Evolutionary conservation across 805 yeast species (phyloP), one percentile per base, ranked within the genome.

Genomic region (Yamadazyma insecticola): DNA sequence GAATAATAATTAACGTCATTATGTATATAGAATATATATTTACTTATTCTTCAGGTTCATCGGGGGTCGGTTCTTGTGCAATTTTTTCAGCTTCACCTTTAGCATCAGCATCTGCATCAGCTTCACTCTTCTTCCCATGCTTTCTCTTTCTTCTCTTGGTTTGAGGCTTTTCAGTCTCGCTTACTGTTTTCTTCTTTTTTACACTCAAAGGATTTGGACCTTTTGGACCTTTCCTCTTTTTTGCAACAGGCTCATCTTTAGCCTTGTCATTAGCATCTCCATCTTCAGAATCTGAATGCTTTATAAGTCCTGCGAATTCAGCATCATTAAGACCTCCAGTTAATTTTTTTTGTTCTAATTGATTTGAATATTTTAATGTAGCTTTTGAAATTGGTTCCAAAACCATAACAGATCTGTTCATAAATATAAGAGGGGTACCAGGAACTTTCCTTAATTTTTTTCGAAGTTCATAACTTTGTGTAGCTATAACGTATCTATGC

Each of bases 131-230:
- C 22, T 34, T 37, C 24, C 30, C 36, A 21, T 53, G 57, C 29
- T 42, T 28, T 19, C 36, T 33, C 26, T 33, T 50, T 40, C 55
- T 49, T 43, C 54, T 48, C 28, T 29, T 30, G 4, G 30, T 22
- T 26, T 28, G 13, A 11, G 20, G 16, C 14, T 24, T 31, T 23
- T 30, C 31, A 3, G 20, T 22, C n/a, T 39, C 56, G n/a, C n/a
- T n/a, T n/a, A n/a, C n/a, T n/a, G 32, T 49, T 55, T 73, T 74
- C 63, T 78, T 81, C 67, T 81, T 87, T 62, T 86, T 88, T 31
- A 87, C 65, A 61, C 97, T 88, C 46, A 90, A 63, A 1, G 97
- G 97, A 53, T 90, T 90, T 5, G 96, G 96, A 18, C 73, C 89
- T 45, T 78, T 82, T 8, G 87, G 81, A 3, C 89, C 88, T 45